These are phyloP conservation scores for Coleophoma cylindrospora DNA, from an alignment of 2,329 filamentous ascomycete genomes.

Conservation along the genomic window DNA sequence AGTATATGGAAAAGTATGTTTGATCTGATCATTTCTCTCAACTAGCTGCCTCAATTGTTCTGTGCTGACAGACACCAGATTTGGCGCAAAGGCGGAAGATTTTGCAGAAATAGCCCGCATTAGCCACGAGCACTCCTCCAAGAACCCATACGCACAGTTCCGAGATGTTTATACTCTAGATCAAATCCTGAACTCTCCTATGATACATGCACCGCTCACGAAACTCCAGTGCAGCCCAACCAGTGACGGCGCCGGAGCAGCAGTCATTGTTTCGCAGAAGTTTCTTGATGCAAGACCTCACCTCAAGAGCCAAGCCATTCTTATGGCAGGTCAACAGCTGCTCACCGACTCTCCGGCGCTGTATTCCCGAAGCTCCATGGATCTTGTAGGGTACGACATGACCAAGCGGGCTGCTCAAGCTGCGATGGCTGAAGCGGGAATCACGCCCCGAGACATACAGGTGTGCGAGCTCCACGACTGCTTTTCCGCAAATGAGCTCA, in stretches of 20 bases:
- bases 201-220: constrained; percentile 79
- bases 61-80: constrained; percentile 38
- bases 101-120: constrained; percentile 89
- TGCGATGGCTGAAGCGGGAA: constrained; percentile 66
- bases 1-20: constrained; percentile 84
- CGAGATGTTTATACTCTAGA: constrained; percentile 81
- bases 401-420: constrained; percentile 58
- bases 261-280: constrained; percentile 76
- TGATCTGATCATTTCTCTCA: constrained; percentile 3
- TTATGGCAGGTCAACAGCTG: constrained; percentile 79
- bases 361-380: constrained; percentile 74
- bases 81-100: constrained; percentile 74
- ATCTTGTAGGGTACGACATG: constrained; percentile 85
- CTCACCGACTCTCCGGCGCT: constrained; percentile 73
- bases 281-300: constrained; percentile 82
- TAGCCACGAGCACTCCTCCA: constrained; percentile 81
- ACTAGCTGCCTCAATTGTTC: background rate
- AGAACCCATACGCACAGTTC: constrained; percentile 94
- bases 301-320: constrained; percentile 70
- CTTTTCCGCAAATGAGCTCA: constrained; percentile 90
- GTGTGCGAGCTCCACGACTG: constrained; percentile 93
- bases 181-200: constrained; percentile 67
- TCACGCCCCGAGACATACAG: constrained; percentile 62
- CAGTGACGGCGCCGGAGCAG: constrained; percentile 82
- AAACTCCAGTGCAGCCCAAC: constrained; percentile 96